Base-by-base conservation (phyloP, 2,329 filamentous ascomycete genomes). In the Venturia effusa region DNA sequence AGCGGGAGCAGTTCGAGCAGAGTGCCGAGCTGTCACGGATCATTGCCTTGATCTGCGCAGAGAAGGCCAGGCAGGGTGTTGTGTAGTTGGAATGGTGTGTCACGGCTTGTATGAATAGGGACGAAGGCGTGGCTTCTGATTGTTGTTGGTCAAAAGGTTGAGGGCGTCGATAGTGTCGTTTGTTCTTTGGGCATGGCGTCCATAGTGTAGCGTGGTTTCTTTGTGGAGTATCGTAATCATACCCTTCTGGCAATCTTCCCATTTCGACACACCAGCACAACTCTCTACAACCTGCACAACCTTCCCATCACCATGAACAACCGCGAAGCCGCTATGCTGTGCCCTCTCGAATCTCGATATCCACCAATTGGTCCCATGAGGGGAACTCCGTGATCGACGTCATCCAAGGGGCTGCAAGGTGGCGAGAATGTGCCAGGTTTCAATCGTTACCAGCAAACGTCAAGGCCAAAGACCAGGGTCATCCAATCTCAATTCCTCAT, bases 41-140 rank as follows among this genome's bases (percentile, higher is more conserved):
- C 64, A 81, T 81, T 66, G 79, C 79, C 1, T 68, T 81, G 67
- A 81, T 81, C 63, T 81, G 79, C 68, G 76, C 79, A 1, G 79
- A 81, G 74, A 81, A 81, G 72, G 79, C 79, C 6, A 74, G 79
- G 66, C 79, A 81, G 67, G 77, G 78, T 17, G 74, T 51, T 11
- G 39, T 7, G 17, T 61, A 41, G 24, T 10, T 13, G n/a, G 10
- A 27, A 6, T 11, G 34, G 3, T 27, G 8, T 19, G 5, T 17
- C 8, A 4, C 11, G 59, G 27, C 6, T 24, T 61, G 59, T 41
- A 61, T 22, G 59, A 34, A 19, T 37, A 57, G 27, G 27, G 4
- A 27, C 15, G 19, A 3, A 15, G n/a, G 51, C 7, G 7, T 55
- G 24, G 32, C 24, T 4, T 17, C 1, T 19, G 3, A 24, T 13